Percentiles rank a stretch among this genome's conserved stretches.
phyloP scores from a whole-genome alignment of 2,329 filamentous ascomycete species.

The Capronia coronata region DNA sequence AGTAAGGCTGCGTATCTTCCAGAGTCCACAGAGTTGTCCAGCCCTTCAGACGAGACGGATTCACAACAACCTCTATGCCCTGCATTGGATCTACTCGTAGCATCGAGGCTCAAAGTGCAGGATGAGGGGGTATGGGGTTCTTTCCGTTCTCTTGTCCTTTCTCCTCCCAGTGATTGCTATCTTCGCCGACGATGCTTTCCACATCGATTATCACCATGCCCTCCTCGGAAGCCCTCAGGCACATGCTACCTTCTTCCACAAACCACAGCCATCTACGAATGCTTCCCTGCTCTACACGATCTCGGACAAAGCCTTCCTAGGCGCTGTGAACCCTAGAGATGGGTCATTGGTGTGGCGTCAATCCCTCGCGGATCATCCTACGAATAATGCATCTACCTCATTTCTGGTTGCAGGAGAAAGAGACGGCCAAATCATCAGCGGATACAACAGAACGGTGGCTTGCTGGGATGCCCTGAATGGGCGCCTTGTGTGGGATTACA shows the following conservation, averaged over 20 bases:
- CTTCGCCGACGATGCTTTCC: conserved; percentile 83
- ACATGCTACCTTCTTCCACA: conserved; percentile 90
- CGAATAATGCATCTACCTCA: conserved; percentile 36
- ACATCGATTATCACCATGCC: conserved; percentile 87
- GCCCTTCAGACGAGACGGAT: too few relatives aligned
- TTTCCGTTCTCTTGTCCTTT: conserved; percentile 8
- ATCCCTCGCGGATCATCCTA: conserved; percentile 48
- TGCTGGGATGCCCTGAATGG: conserved; percentile 82
- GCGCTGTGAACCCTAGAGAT: conserved; percentile 81
- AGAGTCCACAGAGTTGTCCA: too few relatives aligned
- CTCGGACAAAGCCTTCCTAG: conserved; percentile 74
- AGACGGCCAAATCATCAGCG: conserved; percentile 70
- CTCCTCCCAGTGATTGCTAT: conserved; percentile 45
- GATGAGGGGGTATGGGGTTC: conserved; percentile 22
- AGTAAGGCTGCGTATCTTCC: too few relatives aligned
- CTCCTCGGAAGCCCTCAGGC: conserved; percentile 76
- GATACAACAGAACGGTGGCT: conserved; percentile 61
- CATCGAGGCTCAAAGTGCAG: conserved; percentile 15
- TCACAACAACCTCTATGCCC: background rate
- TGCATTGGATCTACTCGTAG: background rate
- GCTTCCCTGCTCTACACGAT: conserved; percentile 87
- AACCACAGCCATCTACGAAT: conserved; percentile 70
- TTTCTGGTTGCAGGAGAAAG: conserved; percentile 49
- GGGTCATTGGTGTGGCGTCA: conserved; percentile 85
- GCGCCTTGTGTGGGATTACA: conserved; percentile 66